A percentile compares a stretch with the other conserved stretches of the same genome.
These are phyloP conservation scores for Talaromyces stipitatus DNA, from an alignment of 495 filamentous ascomycete genomes.

Conservation along the genomic window DNA sequence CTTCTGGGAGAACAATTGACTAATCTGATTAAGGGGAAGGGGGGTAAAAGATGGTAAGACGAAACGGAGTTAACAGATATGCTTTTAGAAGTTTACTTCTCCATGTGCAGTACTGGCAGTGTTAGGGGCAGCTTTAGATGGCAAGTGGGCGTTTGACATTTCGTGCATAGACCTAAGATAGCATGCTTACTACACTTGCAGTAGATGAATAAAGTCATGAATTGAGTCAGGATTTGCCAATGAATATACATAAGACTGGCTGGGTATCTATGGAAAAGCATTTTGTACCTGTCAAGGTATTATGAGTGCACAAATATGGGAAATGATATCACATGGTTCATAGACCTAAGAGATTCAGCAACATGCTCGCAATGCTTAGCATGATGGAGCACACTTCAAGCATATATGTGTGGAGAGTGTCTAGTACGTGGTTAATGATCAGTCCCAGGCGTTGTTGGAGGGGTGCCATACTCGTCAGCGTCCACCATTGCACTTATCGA, in stretches of 20 bases:
- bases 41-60: neutral
- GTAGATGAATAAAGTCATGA: neutral
- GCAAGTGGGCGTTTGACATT: neutral
- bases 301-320: neutral
- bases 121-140: neutral
- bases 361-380: no score
- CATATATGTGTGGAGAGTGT: neutral
- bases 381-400: neutral
- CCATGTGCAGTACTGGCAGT: neutral
- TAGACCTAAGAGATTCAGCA: neutral
- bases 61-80: neutral
- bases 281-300: neutral
- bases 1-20: constrained; percentile 1
- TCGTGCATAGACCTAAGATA: neutral
- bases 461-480: no score
- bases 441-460: no score
- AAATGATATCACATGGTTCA: neutral
- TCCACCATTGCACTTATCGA: no score
- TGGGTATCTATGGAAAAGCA: neutral
- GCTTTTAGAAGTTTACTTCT: neutral
- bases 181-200: neutral
- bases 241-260: no score
- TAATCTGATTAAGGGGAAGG: constrained; percentile 1
- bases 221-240: neutral
- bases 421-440: no score